phyloP scores from a whole-genome alignment of 768 basidiomycete species.

The Termitomyces sp. region DNA sequence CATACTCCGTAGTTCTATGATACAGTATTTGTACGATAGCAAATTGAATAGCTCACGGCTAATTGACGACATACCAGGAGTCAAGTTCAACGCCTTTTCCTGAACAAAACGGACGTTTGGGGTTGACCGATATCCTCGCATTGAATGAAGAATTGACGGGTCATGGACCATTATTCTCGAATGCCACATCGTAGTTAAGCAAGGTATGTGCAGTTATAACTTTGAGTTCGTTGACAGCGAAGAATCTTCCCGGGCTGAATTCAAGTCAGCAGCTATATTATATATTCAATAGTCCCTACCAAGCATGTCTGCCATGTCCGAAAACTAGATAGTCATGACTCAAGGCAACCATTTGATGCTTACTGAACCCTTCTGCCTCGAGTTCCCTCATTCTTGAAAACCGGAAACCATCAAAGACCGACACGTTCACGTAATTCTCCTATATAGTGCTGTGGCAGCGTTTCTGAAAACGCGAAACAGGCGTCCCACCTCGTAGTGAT shows the following conservation, averaged over 20 bases:
- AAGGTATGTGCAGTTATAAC: slow-evolving; percentile 29
- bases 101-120: slow-evolving; percentile 30
- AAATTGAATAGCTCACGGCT: too few species aligned
- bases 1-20: too few species aligned
- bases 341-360: background rate
- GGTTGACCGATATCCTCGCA: slow-evolving; percentile 20
- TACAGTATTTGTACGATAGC: too few species aligned
- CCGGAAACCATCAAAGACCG: slow-evolving; percentile 32
- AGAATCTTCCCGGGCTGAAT: slow-evolving; percentile 33
- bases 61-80: too few species aligned
- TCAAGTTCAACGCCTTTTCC: slow-evolving; percentile 14
- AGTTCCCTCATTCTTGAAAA: slow-evolving; percentile 25
- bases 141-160: slow-evolving; percentile 3
- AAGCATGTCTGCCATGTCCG: slow-evolving; percentile 8
- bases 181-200: slow-evolving; percentile 31
- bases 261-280: background rate
- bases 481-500: slow-evolving; percentile 5
- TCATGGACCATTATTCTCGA: slow-evolving; percentile 1
- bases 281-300: background rate
- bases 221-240: slow-evolving; percentile 34
- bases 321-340: background rate
- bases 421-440: slow-evolving; percentile 14
- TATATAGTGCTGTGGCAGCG: background rate
- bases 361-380: slow-evolving; percentile 10
- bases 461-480: background rate